A percentile compares a stretch with the other conserved stretches of the same genome.
Evolutionary conservation across 1,284 basidiomycete genomes (phyloP).

Genomic region (Fomitopsis schrenkii): DNA sequence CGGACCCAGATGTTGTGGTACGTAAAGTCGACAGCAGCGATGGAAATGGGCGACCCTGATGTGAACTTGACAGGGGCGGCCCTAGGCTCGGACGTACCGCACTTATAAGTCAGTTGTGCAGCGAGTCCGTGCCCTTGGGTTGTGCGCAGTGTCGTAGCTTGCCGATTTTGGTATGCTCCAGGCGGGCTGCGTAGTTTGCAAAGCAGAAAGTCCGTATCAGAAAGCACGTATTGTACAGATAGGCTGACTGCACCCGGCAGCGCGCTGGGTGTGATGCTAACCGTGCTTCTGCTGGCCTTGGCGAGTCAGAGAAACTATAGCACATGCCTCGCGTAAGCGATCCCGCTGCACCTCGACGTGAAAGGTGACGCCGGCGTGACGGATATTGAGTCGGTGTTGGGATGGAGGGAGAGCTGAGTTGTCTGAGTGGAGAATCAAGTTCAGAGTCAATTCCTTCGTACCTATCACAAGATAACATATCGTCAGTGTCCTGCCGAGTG

Average conservation of each 20-base stretch:
- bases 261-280: neutral
- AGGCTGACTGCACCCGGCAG: too few species aligned
- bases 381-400: neutral
- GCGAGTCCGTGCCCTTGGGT: neutral
- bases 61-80: neutral
- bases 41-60: neutral
- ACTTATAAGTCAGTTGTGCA: neutral
- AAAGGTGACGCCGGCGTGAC: neutral
- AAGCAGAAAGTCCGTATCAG: too few species aligned
- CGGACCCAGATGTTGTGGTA: neutral
- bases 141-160: neutral
- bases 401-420: neutral
- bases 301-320: neutral
- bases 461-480: neutral
- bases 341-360: neutral
- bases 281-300: neutral
- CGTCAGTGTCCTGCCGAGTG: neutral
- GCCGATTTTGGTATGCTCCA: too few species aligned
- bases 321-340: neutral
- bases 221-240: too few species aligned
- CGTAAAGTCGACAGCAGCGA: neutral
- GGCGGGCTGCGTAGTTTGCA: too few species aligned
- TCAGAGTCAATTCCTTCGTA: neutral
- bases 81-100: too few species aligned
- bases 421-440: neutral